Evolutionary conservation across 1,284 basidiomycete species (phyloP).

Genomic region (Hortiboletus rubellus): DNA sequence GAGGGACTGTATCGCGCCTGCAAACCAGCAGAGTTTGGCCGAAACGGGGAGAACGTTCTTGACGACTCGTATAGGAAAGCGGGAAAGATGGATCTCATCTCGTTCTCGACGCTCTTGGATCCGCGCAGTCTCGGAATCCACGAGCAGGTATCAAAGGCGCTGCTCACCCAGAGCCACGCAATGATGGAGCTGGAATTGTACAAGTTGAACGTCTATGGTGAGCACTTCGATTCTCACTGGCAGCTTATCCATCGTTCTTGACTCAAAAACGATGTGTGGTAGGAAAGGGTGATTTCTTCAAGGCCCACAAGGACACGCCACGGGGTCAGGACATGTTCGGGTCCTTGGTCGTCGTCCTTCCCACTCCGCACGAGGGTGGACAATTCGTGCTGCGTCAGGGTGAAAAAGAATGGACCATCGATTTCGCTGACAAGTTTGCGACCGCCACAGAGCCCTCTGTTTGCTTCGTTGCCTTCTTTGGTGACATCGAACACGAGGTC

Average conservation of each 20-base stretch:
- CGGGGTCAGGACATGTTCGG: constrained; percentile 38
- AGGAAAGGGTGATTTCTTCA: constrained; percentile 25
- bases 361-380: constrained; percentile 41
- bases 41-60: constrained; percentile 3
- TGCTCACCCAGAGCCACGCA: constrained; percentile 34
- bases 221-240: constrained; percentile 4
- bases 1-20: constrained; percentile 9
- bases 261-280: neutral
- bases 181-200: constrained; percentile 43
- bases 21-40: constrained; percentile 16
- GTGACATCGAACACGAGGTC: constrained; percentile 46
- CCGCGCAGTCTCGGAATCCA: constrained; percentile 15
- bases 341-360: constrained; percentile 43
- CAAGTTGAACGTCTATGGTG: constrained; percentile 41
- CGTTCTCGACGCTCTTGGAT: constrained; percentile 33
- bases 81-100: constrained; percentile 32
- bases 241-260: constrained; percentile 8
- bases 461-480: constrained; percentile 38
- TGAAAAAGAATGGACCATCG: constrained; percentile 30
- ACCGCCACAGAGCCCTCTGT: constrained; percentile 9
- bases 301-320: constrained; percentile 36
- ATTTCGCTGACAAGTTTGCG: constrained; percentile 15
- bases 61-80: constrained; percentile 34
- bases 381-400: constrained; percentile 34
- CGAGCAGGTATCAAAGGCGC: constrained; percentile 26